phyloP scores from a whole-genome alignment of 2,329 filamentous ascomycete species.

The Fusarium haematococcum region DNA sequence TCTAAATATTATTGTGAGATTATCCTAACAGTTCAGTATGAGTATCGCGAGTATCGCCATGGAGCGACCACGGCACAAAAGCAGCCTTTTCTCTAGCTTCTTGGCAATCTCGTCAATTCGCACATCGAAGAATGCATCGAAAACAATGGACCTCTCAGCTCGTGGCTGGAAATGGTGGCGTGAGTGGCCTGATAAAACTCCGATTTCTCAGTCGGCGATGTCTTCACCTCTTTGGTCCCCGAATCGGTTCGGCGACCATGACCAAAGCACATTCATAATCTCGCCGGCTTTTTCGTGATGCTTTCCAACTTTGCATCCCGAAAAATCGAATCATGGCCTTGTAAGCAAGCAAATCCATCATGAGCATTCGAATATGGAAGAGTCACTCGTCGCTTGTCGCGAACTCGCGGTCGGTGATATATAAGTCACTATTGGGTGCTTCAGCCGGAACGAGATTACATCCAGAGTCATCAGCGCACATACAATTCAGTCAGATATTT shows the following conservation, averaged over 20 bases:
- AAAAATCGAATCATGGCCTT: constrained; percentile 1
- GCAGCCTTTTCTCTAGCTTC: not conserved
- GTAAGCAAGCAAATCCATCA: constrained; percentile 1
- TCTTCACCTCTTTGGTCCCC: not conserved
- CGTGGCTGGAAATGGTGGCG: not conserved
- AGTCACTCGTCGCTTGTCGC: not conserved
- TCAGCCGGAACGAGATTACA: not conserved
- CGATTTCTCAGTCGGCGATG: not conserved
- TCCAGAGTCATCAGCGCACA: not conserved
- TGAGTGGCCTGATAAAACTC: not conserved
- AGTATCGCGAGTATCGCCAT: not conserved
- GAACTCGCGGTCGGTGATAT: not conserved
- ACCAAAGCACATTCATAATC: not conserved
- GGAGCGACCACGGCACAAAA: not conserved
- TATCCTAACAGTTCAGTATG: not conserved
- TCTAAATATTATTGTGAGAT: not conserved
- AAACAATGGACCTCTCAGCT: not conserved
- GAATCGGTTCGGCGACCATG: not conserved
- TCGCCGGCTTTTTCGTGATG: not conserved
- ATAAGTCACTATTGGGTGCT: not conserved
- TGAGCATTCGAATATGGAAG: constrained; percentile 12
- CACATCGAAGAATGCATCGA: not conserved
- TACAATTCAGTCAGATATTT: not conserved
- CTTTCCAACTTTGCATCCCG: not conserved
- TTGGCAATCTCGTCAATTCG: not conserved